Percentiles rank a stretch among this genome's conserved stretches.
phyloP scores from a whole-genome alignment of 495 filamentous ascomycete genomes.

The Melanomma pulvis-pyrius region DNA sequence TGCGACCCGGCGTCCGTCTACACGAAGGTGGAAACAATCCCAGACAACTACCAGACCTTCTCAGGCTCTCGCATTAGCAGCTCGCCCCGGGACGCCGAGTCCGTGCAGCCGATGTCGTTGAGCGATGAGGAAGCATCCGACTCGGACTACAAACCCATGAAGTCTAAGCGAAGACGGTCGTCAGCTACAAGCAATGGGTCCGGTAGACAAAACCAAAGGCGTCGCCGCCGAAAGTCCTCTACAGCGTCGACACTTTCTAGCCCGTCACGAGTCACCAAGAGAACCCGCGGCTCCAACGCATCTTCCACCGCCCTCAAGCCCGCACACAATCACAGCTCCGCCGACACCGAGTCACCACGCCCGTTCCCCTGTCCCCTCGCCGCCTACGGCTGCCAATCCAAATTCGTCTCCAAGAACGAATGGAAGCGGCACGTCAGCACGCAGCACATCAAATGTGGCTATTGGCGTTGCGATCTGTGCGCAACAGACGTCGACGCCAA shows the following conservation, averaged over 20 bases:
- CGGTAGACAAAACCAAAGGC: conserved; percentile 4
- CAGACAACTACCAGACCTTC: conserved; percentile 17
- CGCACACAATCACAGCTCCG: not conserved
- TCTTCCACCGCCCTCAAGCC: conserved; percentile 13
- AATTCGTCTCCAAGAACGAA: conserved; percentile 91
- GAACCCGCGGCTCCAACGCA: conserved; percentile 3
- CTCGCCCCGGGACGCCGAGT: conserved; percentile 34
- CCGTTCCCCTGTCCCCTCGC: conserved; percentile 81
- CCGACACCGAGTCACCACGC: conserved; percentile 45
- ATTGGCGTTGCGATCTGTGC: conserved; percentile 78
- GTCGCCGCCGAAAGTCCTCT: conserved; percentile 15
- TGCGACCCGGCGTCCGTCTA: conserved; percentile 25
- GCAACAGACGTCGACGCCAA: conserved; percentile 54
- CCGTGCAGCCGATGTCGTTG: conserved; percentile 26
- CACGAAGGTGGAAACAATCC: conserved; percentile 5
- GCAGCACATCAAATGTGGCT: conserved; percentile 77
- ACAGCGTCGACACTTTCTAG: not conserved
- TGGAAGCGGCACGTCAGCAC: conserved; percentile 90
- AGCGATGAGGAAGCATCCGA: conserved; percentile 30
- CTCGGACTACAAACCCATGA: conserved; percentile 33
- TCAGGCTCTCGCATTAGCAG: conserved; percentile 29
- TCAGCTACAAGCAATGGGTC: conserved; percentile 30
- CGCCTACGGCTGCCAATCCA: conserved; percentile 80
- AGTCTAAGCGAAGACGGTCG: conserved; percentile 16
- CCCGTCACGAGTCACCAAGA: conserved; percentile 10